These are phyloP conservation scores for Pichia phayaonensis DNA, from an alignment of 805 yeast genomes.

Conservation along the genomic window DNA sequence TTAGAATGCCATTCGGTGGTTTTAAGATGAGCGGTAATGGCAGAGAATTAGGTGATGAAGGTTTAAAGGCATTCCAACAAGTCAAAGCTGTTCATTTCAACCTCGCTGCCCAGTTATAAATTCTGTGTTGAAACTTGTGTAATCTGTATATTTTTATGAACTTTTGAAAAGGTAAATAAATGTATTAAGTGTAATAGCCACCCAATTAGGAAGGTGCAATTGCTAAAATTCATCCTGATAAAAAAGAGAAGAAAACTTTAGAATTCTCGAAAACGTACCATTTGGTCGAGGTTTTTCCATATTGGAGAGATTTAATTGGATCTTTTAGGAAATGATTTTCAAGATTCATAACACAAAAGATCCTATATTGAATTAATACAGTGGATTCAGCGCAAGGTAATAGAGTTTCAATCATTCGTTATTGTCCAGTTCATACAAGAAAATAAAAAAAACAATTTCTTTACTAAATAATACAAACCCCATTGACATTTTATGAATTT, in stretches of 20 bases:
- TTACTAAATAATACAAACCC: background rate
- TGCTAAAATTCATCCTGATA: background rate
- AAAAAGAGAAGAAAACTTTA: background rate
- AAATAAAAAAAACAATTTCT: background rate
- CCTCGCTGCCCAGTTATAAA: constrained; percentile 23
- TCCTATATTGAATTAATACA: background rate
- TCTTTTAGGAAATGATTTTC: background rate
- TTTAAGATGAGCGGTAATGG: constrained; percentile 88
- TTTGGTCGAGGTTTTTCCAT: background rate
- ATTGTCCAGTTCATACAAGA: background rate
- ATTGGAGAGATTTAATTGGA: background rate
- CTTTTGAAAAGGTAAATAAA: background rate
- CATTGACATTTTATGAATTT: background rate
- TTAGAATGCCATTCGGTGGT: constrained; percentile 88
- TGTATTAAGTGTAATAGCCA: no score
- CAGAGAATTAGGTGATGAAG: constrained; percentile 87
- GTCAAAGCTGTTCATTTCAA: constrained; percentile 70
- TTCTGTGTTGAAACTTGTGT: background rate
- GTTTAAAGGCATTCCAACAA: constrained; percentile 78
- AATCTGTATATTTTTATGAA: background rate
- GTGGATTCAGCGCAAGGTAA: background rate
- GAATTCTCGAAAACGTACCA: background rate
- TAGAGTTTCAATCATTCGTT: background rate
- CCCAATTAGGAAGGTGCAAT: background rate
- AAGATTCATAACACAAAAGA: background rate